These are phyloP conservation scores for Sordariomycetes sp. DNA, from an alignment of 2,329 filamentous ascomycete species.

Conservation along the genomic window DNA sequence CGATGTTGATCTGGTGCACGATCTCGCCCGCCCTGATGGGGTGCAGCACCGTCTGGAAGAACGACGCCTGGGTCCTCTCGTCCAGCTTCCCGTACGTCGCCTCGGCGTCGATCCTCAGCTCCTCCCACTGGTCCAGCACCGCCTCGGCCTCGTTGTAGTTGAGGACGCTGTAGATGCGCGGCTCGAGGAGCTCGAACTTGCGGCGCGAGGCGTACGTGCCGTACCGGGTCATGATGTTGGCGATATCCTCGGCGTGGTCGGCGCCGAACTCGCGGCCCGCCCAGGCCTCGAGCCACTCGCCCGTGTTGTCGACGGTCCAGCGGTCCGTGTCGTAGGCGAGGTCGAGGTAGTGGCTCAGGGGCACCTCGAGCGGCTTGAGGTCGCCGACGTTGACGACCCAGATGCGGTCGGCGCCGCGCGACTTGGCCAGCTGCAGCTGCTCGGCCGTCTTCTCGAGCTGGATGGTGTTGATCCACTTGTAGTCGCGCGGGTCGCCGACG, in stretches of 20 bases:
- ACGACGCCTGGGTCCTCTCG: slow-evolving; percentile 28
- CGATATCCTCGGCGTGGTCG: slow-evolving; percentile 36
- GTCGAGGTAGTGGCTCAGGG: slow-evolving; percentile 57
- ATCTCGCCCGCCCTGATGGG: slow-evolving; percentile 46
- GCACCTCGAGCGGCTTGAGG: slow-evolving; percentile 53
- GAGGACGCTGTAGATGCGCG: slow-evolving; percentile 46
- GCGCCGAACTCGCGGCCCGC: slow-evolving; percentile 46
- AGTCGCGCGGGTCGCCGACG: slow-evolving; percentile 33
- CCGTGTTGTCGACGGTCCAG: slow-evolving; percentile 45
- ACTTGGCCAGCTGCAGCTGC: slow-evolving; percentile 47
- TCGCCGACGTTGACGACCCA: slow-evolving; percentile 62
- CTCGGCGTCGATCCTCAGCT: slow-evolving; percentile 31
- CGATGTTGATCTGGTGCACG: slow-evolving; percentile 42
- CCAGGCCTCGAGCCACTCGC: slow-evolving; percentile 45
- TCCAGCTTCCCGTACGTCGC: slow-evolving; percentile 30
- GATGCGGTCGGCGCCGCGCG: slow-evolving; percentile 46
- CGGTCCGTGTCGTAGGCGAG: slow-evolving; percentile 52
- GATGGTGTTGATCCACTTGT: slow-evolving; percentile 55
- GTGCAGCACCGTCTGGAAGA: slow-evolving; percentile 47
- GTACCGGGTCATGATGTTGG: slow-evolving; percentile 37
- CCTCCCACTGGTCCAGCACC: slow-evolving; percentile 38
- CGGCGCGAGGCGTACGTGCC: slow-evolving; percentile 21
- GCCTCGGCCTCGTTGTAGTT: slow-evolving; percentile 50
- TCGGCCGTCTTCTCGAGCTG: slow-evolving; percentile 51
- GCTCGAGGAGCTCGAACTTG: slow-evolving; percentile 44